Percentiles rank a stretch among this genome's conserved stretches.
Evolutionary conservation across 1,284 basidiomycete genomes (phyloP).

Genomic region (Phellinidium pouzarii): DNA sequence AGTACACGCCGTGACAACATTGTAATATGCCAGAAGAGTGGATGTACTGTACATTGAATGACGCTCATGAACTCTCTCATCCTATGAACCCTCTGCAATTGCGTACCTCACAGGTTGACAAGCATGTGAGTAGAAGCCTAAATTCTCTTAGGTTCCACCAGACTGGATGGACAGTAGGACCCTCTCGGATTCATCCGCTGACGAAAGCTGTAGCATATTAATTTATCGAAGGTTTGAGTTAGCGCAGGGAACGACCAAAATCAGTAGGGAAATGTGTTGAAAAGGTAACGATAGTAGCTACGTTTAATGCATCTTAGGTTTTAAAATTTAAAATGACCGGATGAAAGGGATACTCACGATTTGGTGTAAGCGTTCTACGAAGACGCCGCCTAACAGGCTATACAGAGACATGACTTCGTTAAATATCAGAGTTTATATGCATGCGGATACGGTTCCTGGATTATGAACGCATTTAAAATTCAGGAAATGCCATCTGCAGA

Average conservation of each 20-base stretch:
- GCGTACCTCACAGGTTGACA: not conserved
- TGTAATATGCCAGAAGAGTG: not conserved
- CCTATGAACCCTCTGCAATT: too few species aligned
- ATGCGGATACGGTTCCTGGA: too few species aligned
- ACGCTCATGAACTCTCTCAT: too few species aligned
- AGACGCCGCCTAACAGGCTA: too few species aligned
- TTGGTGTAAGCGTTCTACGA: too few species aligned
- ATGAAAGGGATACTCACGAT: too few species aligned
- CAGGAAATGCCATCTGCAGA: not conserved
- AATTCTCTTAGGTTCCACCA: constrained; percentile 10
- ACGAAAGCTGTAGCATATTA: not conserved
- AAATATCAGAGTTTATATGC: too few species aligned
- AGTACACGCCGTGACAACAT: not conserved
- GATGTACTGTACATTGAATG: not conserved
- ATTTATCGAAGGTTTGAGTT: not conserved
- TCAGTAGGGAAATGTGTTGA: not conserved
- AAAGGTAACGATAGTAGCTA: too few species aligned
- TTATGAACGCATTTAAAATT: too few species aligned
- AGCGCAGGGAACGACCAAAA: not conserved
- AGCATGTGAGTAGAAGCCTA: not conserved
- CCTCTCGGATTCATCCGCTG: not conserved
- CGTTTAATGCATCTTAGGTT: too few species aligned
- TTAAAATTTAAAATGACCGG: too few species aligned
- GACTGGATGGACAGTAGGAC: not conserved
- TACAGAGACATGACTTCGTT: too few species aligned